Evolutionary conservation across 2,329 filamentous ascomycete genomes (phyloP).

Genomic region (Penicillium sp.): DNA sequence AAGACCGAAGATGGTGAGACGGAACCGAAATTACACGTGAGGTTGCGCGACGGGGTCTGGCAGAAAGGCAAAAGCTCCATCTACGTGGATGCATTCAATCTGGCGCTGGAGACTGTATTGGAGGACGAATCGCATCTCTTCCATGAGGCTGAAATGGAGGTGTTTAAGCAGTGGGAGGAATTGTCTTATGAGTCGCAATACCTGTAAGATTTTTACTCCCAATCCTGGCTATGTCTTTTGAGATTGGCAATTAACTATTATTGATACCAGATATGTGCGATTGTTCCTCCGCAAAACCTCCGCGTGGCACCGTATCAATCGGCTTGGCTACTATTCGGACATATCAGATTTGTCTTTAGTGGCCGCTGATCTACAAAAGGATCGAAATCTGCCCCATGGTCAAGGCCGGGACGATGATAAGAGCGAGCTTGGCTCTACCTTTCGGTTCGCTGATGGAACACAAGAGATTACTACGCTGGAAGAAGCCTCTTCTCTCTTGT

Average conservation of each 20-base stretch:
- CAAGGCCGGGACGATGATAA: slow-evolving; percentile 23
- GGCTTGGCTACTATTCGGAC: slow-evolving; percentile 77
- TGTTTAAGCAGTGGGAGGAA: slow-evolving; percentile 73
- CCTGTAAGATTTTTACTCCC: slow-evolving; percentile 58
- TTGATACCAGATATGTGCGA: slow-evolving; percentile 69
- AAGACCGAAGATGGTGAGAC: slow-evolving; percentile 50
- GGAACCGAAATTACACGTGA: slow-evolving; percentile 45
- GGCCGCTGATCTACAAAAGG: slow-evolving; percentile 62
- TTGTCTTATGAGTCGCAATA: slow-evolving; percentile 86
- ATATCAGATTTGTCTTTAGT: slow-evolving; percentile 70
- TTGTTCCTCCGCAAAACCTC: slow-evolving; percentile 90
- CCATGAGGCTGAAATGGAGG: slow-evolving; percentile 68
- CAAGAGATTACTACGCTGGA: slow-evolving; percentile 74
- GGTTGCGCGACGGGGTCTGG: slow-evolving; percentile 63
- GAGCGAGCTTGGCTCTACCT: slow-evolving; percentile 54
- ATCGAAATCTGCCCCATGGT: slow-evolving; percentile 55
- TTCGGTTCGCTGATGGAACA: slow-evolving; percentile 78
- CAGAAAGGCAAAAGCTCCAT: slow-evolving; percentile 78
- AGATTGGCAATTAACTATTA: neutral
- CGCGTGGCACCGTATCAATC: slow-evolving; percentile 80
- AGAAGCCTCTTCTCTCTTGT: slow-evolving; percentile 76
- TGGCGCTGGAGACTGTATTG: slow-evolving; percentile 84
- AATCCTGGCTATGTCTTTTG: neutral
- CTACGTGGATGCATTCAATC: slow-evolving; percentile 95
- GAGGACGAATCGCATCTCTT: slow-evolving; percentile 88